These are phyloP conservation scores for Streptanthus diversifolius DNA, from an alignment of 345 rosid species.

Conservation along the genomic window DNA sequence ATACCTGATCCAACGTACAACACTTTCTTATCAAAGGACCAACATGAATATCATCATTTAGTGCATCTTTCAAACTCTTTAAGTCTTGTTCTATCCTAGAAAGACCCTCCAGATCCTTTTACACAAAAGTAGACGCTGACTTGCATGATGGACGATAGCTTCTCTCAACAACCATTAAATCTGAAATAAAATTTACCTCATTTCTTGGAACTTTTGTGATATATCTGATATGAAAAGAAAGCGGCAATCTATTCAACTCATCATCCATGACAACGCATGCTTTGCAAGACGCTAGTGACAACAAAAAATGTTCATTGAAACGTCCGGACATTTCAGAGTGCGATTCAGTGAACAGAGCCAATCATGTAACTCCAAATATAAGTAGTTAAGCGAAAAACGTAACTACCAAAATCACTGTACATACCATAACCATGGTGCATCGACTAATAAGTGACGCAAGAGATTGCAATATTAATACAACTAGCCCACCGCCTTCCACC, in stretches of 20 bases:
- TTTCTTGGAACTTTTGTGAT: conserved; percentile 51
- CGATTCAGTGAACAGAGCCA: conserved; percentile 54
- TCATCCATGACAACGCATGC: conserved; percentile 91
- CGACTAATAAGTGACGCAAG: conserved; percentile 82
- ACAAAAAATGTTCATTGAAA: conserved; percentile 85
- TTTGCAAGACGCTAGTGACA: conserved; percentile 90
- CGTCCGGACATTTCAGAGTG: conserved; percentile 81
- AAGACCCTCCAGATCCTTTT: conserved; percentile 80
- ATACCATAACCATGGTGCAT: conserved; percentile 95
- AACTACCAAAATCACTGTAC: conserved; percentile 10
- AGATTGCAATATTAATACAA: conserved; percentile 72
- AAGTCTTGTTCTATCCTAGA: conserved; percentile 77
- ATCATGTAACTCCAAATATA: conserved; percentile 17
- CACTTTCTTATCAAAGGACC: conserved; percentile 90
- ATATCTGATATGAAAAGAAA: conserved; percentile 88
- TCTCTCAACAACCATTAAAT: conserved; percentile 6
- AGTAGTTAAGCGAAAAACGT: background rate
- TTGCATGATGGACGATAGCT: background rate
- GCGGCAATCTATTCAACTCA: conserved; percentile 83
- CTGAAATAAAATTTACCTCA: conserved; percentile 53
- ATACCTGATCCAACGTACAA: conserved; percentile 94
- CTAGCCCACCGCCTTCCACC: conserved; percentile 91
- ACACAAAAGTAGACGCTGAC: conserved; percentile 2
- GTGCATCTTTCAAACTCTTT: conserved; percentile 77
- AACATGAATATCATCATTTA: conserved; percentile 75